Evolutionary conservation across 352 stramenopile genomes (phyloP), one percentile per base, ranked within the genome.

Genomic region (Nothophytophthora sp.): DNA sequence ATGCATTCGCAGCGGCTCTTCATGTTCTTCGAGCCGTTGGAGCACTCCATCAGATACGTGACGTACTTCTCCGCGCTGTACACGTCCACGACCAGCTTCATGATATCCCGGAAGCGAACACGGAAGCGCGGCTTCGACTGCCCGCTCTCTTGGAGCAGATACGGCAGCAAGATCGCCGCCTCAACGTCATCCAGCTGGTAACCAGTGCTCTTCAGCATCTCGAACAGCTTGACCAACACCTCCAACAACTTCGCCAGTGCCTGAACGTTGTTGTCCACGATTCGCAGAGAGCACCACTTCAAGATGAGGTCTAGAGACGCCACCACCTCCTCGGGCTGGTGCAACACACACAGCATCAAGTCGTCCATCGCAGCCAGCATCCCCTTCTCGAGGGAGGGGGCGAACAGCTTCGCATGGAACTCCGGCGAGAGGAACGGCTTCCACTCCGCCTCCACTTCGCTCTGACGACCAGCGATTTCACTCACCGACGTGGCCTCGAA

Each of bases 241-340:
- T 96, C 84, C 2, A 96, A 61, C 25, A 96, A 46, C 34, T 94
- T 94, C 1, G 78, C 81, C 13, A 94, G 66, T 0, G 81, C 86
- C 56, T 96, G 84, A 13, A 94, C 86, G 35, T 96, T 96, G 47
- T 94, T 94, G 60, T 96, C 86, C 7, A 94, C 84, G 39, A 96
- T 76, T 7, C 86, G 81, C 11, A 96, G 67, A 5, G 74, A 80
- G 22, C 77, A 93, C 86, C 86, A 96, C 62, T 96, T 96, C 28
- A 96, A 64, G 11, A 94, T 68, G 22, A 90, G 60, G 54, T 96
- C 86, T 20, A 96, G 52, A 15, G 69, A 80, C 13, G 67, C 54
- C 8, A 92, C 50, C 18, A 93, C 64, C 50, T 96, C 83, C 16
- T 88, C 63, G 0, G 67, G 70, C 50, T 94, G 82, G 13, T 65